Evolutionary conservation across 805 yeast species (phyloP), one percentile per base, ranked within the genome.

Genomic region (Pichia ethanolica): DNA sequence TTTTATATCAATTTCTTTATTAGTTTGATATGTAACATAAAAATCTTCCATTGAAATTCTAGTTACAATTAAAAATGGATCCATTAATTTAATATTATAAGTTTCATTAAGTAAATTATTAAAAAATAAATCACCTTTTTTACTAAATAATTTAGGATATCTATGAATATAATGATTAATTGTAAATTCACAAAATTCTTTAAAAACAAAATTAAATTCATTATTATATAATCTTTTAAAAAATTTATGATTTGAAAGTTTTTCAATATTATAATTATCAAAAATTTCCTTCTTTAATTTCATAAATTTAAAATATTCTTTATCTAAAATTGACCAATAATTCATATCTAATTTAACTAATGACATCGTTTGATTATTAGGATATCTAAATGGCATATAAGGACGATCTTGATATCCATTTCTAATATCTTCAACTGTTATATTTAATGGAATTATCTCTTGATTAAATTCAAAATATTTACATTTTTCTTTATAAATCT

Each of bases 381-480:
- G 80, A 73, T 75, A 75, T 52, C 80, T 64, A 53, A 75, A 74
- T 2, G 79, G 79, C 64, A 78, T 68, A 74, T 78, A 75, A 1
- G 77, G 78, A 50, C 78, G 62, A 53, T 73, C 78, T 7, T 39
- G 27, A 40, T 57, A 57, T 1, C 58, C 57, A 25, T 35, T 41
- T 5, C 36, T 38, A 12, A 60, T 45, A 14, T 50, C 48, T 35
- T 55, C 59, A 1, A 59, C 57, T 1, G 61, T 55, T 5, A 59
- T 41, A 12, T 47, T 27, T 6, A 58, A 39, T 1, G 63, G 61
- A 3, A 4, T 39, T 7, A 61, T 57, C 3, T 27, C 38, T 44
- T 59, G 60, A 6, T 45, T 51, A 35, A 49, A 54, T 35, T 53
- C 56, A 20, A 26, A 14, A n/a, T 35, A 44, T 37, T 35, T 27